Evolutionary conservation across 768 basidiomycete genomes (phyloP).

Genomic region (Glaciozyma antarctica): DNA sequence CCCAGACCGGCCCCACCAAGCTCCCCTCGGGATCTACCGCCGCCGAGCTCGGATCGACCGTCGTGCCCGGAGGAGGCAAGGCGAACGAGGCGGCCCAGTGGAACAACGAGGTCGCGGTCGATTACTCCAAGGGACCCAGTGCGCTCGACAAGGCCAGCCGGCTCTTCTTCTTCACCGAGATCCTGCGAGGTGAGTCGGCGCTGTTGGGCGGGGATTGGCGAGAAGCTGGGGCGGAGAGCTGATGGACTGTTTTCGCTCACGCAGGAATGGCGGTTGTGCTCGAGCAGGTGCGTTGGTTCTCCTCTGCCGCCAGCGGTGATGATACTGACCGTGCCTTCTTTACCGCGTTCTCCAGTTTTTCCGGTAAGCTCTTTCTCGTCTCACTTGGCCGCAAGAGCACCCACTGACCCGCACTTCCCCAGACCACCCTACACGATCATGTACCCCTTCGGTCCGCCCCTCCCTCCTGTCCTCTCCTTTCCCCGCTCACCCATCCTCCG

Average conservation of each 20-base stretch:
- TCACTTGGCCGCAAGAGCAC: background rate
- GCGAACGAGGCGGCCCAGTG: no score
- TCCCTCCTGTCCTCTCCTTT: background rate
- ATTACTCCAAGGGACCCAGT: conserved; percentile 55
- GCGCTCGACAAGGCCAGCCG: conserved; percentile 94
- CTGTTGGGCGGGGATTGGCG: conserved; percentile 10
- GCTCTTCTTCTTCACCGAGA: conserved; percentile 98
- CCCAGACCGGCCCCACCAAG: conserved; percentile 20
- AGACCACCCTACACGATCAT: conserved; percentile 76
- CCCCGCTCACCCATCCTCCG: conserved; percentile 35
- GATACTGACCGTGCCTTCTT: background rate
- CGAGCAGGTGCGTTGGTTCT: conserved; percentile 38
- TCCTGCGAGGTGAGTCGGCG: conserved; percentile 68
- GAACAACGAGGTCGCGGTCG: conserved; percentile 12
- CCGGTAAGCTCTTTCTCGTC: conserved; percentile 13
- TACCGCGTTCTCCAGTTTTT: conserved; percentile 16
- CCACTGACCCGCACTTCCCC: conserved; percentile 58
- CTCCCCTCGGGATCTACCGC: background rate
- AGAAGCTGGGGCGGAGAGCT: background rate
- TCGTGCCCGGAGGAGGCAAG: no score
- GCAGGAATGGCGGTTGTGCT: conserved; percentile 94
- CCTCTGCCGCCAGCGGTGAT: background rate
- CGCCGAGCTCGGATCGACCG: no score
- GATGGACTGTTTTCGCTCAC: background rate
- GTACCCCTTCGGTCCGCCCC: conserved; percentile 31